These are phyloP conservation scores for Didymella lethalis DNA, from an alignment of 2,329 filamentous ascomycete genomes.

Conservation along the genomic window DNA sequence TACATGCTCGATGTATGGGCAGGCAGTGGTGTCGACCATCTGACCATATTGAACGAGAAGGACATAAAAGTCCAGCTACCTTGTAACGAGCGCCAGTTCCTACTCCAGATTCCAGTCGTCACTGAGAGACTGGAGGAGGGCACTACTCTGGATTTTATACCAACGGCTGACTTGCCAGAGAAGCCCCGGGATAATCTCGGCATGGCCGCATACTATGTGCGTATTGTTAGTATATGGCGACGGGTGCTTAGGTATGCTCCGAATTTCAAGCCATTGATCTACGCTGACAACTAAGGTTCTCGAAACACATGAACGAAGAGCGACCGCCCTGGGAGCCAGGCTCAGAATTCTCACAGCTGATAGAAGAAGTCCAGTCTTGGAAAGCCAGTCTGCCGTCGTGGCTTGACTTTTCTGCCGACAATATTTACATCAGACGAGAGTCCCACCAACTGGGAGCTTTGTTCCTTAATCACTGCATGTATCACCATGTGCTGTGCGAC, in stretches of 20 bases:
- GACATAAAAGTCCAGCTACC: conserved; percentile 46
- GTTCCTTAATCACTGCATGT: conserved; percentile 47
- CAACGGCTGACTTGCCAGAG: conserved; percentile 36
- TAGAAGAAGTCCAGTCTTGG: conserved; percentile 39
- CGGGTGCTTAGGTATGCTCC: conserved; percentile 38
- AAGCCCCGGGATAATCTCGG: conserved; percentile 44
- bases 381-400: conserved; percentile 41
- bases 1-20: conserved; percentile 49
- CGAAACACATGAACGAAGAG: conserved; percentile 45
- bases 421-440: conserved; percentile 47
- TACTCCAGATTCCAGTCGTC: conserved; percentile 42
- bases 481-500: conserved; percentile 45
- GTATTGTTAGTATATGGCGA: conserved; percentile 46
- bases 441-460: conserved; percentile 45
- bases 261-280: not conserved
- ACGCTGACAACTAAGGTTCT: conserved; percentile 28
- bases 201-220: conserved; percentile 44
- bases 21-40: conserved; percentile 44
- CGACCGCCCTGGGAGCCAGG: conserved; percentile 41
- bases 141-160: conserved; percentile 36
- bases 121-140: conserved; percentile 40
- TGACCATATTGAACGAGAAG: conserved; percentile 45
- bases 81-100: conserved; percentile 45
- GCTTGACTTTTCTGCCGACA: conserved; percentile 45
- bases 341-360: conserved; percentile 39